Percentiles rank a stretch among this genome's conserved stretches.
These are phyloP conservation scores for Phylloporus sp. DNA, from an alignment of 768 basidiomycete species.

Conservation along the genomic window DNA sequence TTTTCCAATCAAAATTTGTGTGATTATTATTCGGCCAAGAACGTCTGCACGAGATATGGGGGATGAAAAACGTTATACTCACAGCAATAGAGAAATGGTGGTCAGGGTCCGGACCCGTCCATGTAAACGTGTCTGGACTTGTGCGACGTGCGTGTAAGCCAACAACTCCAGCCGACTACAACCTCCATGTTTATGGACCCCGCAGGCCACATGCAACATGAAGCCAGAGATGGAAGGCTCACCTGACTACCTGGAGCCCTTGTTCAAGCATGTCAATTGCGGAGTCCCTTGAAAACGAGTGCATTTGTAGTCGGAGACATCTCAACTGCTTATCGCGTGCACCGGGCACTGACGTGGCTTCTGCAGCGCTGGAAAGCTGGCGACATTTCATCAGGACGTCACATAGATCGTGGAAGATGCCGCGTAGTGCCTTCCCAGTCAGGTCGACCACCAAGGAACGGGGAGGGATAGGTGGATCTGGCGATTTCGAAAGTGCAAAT, in stretches of 20 bases:
- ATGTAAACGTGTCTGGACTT: conserved; percentile 48
- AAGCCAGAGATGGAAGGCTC: conserved; percentile 14
- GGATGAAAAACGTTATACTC: conserved; percentile 17
- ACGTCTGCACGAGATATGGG: not conserved
- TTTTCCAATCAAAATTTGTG: not conserved
- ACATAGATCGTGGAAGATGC: conserved; percentile 26
- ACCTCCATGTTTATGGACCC: not conserved
- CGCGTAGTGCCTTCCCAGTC: conserved; percentile 27
- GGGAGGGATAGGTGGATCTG: conserved; percentile 20
- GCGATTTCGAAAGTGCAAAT: conserved; percentile 7
- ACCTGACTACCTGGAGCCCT: conserved; percentile 37
- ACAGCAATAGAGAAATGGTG: conserved; percentile 64
- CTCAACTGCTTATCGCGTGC: conserved; percentile 21
- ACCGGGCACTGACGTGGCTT: not conserved
- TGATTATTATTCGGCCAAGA: not conserved
- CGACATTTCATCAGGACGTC: conserved; percentile 26
- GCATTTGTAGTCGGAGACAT: conserved; percentile 34
- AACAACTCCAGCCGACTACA: not conserved
- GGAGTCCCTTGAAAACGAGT: conserved; percentile 36
- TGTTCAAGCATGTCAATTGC: conserved; percentile 28
- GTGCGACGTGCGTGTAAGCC: not conserved
- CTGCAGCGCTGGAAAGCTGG: conserved; percentile 1
- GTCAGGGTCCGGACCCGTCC: conserved; percentile 60
- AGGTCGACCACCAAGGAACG: conserved; percentile 27
- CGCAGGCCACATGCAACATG: not conserved